A percentile compares a stretch with the other conserved stretches of the same genome.
phyloP scores from a whole-genome alignment of 2,329 filamentous ascomycete species.

The Didymella pinodella region DNA sequence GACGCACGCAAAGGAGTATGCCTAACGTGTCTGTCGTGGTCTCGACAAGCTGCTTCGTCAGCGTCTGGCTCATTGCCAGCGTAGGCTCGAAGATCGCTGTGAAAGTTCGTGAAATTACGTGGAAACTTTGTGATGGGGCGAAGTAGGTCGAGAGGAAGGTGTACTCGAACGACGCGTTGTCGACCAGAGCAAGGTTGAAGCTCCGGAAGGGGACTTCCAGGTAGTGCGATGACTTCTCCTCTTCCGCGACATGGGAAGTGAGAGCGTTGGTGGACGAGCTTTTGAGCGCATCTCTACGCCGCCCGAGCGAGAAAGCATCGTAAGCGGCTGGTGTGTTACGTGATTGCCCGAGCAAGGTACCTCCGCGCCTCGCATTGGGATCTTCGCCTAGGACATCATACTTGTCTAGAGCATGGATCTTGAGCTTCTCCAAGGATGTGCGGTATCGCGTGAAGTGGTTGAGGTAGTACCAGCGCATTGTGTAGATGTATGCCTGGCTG shows the following conservation, averaged over 20 bases:
- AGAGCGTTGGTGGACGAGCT: constrained; percentile 77
- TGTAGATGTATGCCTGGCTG: constrained; percentile 92
- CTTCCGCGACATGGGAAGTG: constrained; percentile 88
- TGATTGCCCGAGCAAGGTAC: constrained; percentile 47
- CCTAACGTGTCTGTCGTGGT: constrained; percentile 85
- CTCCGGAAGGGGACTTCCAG: constrained; percentile 91
- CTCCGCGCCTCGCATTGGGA: constrained; percentile 69
- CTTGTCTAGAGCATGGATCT: constrained; percentile 81
- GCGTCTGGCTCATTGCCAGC: constrained; percentile 78
- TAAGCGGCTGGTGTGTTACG: constrained; percentile 66
- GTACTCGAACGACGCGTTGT: constrained; percentile 95
- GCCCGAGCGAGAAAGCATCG: constrained; percentile 88
- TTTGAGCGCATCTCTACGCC: constrained; percentile 82
- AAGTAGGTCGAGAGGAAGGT: constrained; percentile 93
- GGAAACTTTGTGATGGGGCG: constrained; percentile 75
- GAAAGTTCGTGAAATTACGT: constrained; percentile 83
- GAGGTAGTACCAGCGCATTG: constrained; percentile 97
- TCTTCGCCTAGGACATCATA: constrained; percentile 85
- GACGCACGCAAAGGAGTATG: constrained; percentile 84
- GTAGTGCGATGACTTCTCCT: constrained; percentile 85
- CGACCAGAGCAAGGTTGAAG: constrained; percentile 91
- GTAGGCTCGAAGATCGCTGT: constrained; percentile 88
- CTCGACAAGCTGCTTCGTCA: constrained; percentile 79
- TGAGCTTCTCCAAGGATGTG: constrained; percentile 82
- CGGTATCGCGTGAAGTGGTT: constrained; percentile 91